phyloP scores from a whole-genome alignment of 1,139 yeast genomes.

The Blastobotrys ciferrii region DNA sequence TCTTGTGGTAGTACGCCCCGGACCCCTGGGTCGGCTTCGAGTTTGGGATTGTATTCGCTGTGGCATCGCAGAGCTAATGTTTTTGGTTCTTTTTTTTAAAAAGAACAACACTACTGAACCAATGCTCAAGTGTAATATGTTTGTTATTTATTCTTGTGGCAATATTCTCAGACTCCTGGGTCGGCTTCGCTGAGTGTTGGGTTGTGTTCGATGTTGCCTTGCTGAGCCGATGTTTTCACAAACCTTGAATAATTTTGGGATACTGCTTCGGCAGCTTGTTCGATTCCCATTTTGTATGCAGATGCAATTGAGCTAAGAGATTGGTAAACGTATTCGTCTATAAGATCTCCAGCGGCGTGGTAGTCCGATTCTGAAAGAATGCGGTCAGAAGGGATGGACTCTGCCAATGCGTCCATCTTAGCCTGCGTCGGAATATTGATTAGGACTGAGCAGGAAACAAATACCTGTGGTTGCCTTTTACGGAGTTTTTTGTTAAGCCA shows the following conservation, averaged over 20 bases:
- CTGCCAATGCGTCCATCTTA: conserved; percentile 33
- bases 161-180: too few species aligned
- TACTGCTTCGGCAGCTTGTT: conserved; percentile 16
- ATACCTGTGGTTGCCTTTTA: conserved; percentile 24
- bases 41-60: too few species aligned
- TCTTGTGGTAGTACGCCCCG: too few species aligned
- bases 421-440: conserved; percentile 41
- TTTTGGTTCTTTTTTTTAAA: too few species aligned
- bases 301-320: conserved; percentile 16
- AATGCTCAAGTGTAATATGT: neutral
- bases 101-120: too few species aligned
- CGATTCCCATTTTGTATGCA: conserved; percentile 20
- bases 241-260: conserved; percentile 15
- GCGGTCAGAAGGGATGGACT: conserved; percentile 39
- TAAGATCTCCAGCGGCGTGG: conserved; percentile 32
- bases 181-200: neutral
- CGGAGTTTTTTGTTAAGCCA: conserved; percentile 46
- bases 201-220: too few species aligned
- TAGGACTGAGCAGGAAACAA: conserved; percentile 58
- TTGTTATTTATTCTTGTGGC: too few species aligned
- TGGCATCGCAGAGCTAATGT: too few species aligned
- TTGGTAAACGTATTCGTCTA: conserved; percentile 25
- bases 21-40: too few species aligned
- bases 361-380: conserved; percentile 57
- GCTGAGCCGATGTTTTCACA: neutral